Percentiles rank a stretch among this genome's conserved stretches.
phyloP scores from a whole-genome alignment of 1,139 yeast genomes.

The Pichia sp. region DNA sequence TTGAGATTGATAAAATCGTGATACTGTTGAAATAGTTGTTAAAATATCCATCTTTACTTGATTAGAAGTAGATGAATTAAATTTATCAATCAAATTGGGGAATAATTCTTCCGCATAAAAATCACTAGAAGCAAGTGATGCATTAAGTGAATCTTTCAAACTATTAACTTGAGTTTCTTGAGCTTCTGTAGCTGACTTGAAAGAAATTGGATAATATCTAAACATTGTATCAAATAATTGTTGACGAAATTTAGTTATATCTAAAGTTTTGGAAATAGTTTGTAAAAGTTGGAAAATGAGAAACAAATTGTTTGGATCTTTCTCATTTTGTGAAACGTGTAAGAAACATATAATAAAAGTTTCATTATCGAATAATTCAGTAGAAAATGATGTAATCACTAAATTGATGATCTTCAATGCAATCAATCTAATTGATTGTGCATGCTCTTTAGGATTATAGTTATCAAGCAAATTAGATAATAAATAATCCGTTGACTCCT shows the following conservation, averaged over 20 bases:
- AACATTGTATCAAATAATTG: conserved; percentile 82
- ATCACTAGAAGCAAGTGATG: conserved; percentile 57
- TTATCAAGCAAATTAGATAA: conserved; percentile 36
- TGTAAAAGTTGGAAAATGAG: conserved; percentile 57
- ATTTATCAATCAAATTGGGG: conserved; percentile 73
- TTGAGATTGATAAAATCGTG: conserved; percentile 42
- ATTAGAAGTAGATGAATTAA: conserved; percentile 68
- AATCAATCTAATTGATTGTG: conserved; percentile 58
- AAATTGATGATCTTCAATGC: conserved; percentile 44
- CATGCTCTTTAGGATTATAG: conserved; percentile 53
- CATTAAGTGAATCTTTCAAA: conserved; percentile 51
- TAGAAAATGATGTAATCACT: conserved; percentile 1
- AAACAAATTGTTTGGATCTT: conserved; percentile 84
- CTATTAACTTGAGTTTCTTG: conserved; percentile 73
- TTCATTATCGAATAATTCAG: conserved; percentile 3
- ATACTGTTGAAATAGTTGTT: conserved; percentile 51
- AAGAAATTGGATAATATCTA: conserved; percentile 95
- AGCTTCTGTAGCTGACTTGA: conserved; percentile 91
- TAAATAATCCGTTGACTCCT: conserved; percentile 30
- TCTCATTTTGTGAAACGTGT: conserved; percentile 75
- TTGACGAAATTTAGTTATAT: conserved; percentile 37
- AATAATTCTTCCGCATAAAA: conserved; percentile 67
- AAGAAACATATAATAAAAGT: conserved; percentile 49
- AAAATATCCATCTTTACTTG: conserved; percentile 72
- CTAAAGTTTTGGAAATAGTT: conserved; percentile 40